Evolutionary conservation across 2,329 filamentous ascomycete genomes (phyloP), one percentile per base, ranked within the genome.

Genomic region (Aaosphaeria pasadenensis): DNA sequence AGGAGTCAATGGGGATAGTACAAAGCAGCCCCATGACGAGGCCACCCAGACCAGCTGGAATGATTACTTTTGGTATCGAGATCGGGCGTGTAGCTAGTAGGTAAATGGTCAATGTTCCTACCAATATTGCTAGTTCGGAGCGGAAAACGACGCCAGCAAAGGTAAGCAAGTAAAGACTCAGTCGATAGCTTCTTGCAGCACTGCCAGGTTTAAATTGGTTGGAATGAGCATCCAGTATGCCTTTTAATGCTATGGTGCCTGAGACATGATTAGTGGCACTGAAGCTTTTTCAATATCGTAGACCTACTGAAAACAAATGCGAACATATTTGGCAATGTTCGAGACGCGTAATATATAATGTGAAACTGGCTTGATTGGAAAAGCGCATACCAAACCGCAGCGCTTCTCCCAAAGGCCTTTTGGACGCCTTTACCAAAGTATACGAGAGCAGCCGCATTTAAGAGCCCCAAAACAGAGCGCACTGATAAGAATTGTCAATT

Each of bases 291-390:
- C 13, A 24, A 24, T 36, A 36, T 36, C 33, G 33, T 36, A 7
- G 33, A 78, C 85, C 71, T 76, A 92, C 87, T 89, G 49, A 96
- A 74, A 7, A 84, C 83, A 74, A 97, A 94, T 17, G 94, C 91
- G 72, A 96, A 95, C 87, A 95, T 96, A 68, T 99, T 99, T 2
- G 94, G 94, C 55, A 99, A 74, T 2, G 91, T 94, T 51, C 94
- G 81, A 11, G 91, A 94, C 11, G 91, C 87, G 74, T 99, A 99
- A 71, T 90, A 99, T 52, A 94, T 79, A 52, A 95, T 74, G 72
- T 99, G 94, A 64, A 99, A 99, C 70, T 97, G 92, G 69, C 84
- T 86, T 1, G 83, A 82, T 63, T 91, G 87, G 46, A 97, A 77
- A 36, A 89, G 52, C 4, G 87, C 72, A 74, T 88, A 99, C 91